phyloP scores from a whole-genome alignment of 768 basidiomycete genomes.

The Lentinula edodes region DNA sequence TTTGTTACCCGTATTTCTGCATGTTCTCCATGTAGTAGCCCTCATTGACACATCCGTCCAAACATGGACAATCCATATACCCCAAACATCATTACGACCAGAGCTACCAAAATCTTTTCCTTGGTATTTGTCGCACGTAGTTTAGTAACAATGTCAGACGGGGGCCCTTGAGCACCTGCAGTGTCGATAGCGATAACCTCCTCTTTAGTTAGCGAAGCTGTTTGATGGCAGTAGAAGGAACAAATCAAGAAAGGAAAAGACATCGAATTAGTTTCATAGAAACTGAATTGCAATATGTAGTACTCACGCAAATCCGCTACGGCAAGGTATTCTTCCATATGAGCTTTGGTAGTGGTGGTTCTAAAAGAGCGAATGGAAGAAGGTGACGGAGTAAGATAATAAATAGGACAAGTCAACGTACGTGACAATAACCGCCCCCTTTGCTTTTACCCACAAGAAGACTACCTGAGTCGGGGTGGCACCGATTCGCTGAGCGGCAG shows the following conservation, averaged over 20 bases:
- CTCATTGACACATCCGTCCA: neutral
- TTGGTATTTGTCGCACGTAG: neutral
- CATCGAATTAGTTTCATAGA: neutral
- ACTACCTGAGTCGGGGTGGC: constrained; percentile 61
- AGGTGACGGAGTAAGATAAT: neutral
- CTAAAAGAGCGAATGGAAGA: constrained; percentile 21
- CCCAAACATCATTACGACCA: neutral
- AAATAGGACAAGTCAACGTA: constrained; percentile 21
- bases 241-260: neutral
- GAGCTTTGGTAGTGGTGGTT: constrained; percentile 54
- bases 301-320: constrained; percentile 51
- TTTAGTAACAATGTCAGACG: neutral
- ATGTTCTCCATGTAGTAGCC: too few relatives aligned
- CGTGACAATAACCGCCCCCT: constrained; percentile 67
- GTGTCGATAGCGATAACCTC: constrained; percentile 62
- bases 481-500: constrained; percentile 46
- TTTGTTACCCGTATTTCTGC: too few relatives aligned
- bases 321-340: constrained; percentile 62
- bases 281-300: neutral
- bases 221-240: neutral
- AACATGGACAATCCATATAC: neutral
- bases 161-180: constrained; percentile 45
- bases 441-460: constrained; percentile 65
- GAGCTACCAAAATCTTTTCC: neutral
- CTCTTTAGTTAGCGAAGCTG: constrained; percentile 48